These are phyloP conservation scores for Claviceps fusiformis DNA, from an alignment of 2,329 filamentous ascomycete genomes.

Conservation along the genomic window DNA sequence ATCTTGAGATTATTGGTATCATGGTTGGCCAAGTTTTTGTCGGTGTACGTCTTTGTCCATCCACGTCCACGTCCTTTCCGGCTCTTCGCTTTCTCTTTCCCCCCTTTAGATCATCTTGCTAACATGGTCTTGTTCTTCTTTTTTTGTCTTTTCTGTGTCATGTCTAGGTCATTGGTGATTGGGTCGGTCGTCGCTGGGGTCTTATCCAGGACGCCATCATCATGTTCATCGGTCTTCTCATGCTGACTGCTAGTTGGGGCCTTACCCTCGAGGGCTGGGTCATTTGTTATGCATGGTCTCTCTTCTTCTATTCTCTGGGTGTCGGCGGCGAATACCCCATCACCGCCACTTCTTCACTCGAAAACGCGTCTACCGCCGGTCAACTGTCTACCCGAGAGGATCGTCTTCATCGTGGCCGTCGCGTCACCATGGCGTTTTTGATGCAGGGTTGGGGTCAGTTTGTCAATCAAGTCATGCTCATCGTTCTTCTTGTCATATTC, in stretches of 20 bases:
- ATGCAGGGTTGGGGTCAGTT: slow-evolving; percentile 99
- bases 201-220: slow-evolving; percentile 86
- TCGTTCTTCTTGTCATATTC: slow-evolving; percentile 77
- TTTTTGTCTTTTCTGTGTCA: slow-evolving; percentile 3
- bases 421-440: slow-evolving; percentile 88
- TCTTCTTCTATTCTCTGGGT: slow-evolving; percentile 62
- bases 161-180: slow-evolving; percentile 45
- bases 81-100: background rate
- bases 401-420: slow-evolving; percentile 86
- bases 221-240: slow-evolving; percentile 86
- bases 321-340: slow-evolving; percentile 89
- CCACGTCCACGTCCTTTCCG: background rate
- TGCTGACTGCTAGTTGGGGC: slow-evolving; percentile 88
- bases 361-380: slow-evolving; percentile 74
- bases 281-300: slow-evolving; percentile 88
- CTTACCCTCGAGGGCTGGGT: slow-evolving; percentile 83
- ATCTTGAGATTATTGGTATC: slow-evolving; percentile 88
- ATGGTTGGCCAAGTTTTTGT: slow-evolving; percentile 87
- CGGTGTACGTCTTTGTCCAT: slow-evolving; percentile 43
- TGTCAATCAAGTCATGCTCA: slow-evolving; percentile 81
- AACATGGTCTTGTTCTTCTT: too few relatives aligned
- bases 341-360: slow-evolving; percentile 90
- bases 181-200: slow-evolving; percentile 86
- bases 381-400: slow-evolving; percentile 84
- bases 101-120: background rate